Evolutionary conservation across 306 rosid genomes (phyloP).

Genomic region (Medicago arabica): DNA sequence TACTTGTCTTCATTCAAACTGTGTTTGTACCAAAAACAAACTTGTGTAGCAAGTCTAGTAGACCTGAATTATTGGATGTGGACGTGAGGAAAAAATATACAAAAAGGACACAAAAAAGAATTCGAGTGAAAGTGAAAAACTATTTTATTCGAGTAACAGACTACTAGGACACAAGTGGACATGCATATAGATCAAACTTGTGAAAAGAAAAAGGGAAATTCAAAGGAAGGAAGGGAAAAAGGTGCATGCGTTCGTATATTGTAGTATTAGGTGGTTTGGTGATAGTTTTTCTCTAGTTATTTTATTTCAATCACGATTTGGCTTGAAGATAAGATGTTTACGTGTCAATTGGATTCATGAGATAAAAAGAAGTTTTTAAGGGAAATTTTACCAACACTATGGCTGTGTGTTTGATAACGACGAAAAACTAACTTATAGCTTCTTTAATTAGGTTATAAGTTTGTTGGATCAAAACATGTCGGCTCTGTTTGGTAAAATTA

Average conservation of each 20-base stretch:
- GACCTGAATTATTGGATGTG: neutral
- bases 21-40: neutral
- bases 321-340: no score
- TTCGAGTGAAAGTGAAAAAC: conserved; percentile 1
- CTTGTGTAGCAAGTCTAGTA: neutral
- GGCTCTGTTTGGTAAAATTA: no score
- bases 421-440: no score
- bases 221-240: neutral
- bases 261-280: neutral
- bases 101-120: conserved; percentile 1
- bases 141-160: neutral
- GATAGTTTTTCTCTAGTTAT: neutral
- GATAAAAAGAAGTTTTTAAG: no score
- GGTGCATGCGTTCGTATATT: neutral
- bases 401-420: no score
- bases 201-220: neutral
- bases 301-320: neutral
- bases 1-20: neutral
- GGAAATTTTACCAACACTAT: no score
- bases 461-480: no score
- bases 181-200: neutral
- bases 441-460: no score
- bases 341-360: no score
- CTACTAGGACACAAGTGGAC: neutral
- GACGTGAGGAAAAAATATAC: neutral